These are phyloP conservation scores for Ceratocystis diversiconidia DNA, from an alignment of 2,329 filamentous ascomycete species.

Conservation along the genomic window DNA sequence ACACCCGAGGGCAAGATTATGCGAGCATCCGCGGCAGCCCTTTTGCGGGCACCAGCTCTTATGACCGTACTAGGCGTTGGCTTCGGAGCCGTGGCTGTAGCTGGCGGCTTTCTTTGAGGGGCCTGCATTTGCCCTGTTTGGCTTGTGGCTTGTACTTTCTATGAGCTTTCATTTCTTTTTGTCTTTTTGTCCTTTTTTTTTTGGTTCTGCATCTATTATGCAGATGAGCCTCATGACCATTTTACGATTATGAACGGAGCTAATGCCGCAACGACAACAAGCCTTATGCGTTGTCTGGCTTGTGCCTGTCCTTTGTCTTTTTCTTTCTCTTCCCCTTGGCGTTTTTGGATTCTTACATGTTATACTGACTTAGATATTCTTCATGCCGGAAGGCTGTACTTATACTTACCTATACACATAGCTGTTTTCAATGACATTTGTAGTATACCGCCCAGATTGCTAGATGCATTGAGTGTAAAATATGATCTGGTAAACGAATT, in stretches of 20 bases:
- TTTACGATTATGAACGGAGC: not conserved
- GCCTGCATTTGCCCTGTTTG: too few species aligned
- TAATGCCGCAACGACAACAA: not conserved
- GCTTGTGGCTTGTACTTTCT: too few species aligned
- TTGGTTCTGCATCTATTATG: not conserved
- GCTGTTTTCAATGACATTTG: not conserved
- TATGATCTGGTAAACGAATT: too few species aligned
- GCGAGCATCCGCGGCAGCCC: constrained; percentile 46
- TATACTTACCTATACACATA: not conserved
- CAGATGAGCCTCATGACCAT: not conserved
- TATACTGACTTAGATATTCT: not conserved
- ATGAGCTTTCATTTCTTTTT: too few species aligned
- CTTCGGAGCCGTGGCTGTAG: not conserved
- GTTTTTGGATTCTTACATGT: not conserved
- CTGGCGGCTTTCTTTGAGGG: not conserved
- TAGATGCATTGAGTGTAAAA: too few species aligned
- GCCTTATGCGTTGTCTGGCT: not conserved
- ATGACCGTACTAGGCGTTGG: constrained; percentile 21
- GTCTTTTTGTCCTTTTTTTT: not conserved
- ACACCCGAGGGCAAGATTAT: constrained; percentile 66
- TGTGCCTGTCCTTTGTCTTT: not conserved
- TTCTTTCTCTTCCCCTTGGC: not conserved
- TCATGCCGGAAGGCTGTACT: not conserved
- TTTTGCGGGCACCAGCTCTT: constrained; percentile 20
- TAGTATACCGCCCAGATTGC: too few species aligned